Conservation (phyloP, 2,329 filamentous ascomycete species). For the Leptodontidium sp. region DNA sequence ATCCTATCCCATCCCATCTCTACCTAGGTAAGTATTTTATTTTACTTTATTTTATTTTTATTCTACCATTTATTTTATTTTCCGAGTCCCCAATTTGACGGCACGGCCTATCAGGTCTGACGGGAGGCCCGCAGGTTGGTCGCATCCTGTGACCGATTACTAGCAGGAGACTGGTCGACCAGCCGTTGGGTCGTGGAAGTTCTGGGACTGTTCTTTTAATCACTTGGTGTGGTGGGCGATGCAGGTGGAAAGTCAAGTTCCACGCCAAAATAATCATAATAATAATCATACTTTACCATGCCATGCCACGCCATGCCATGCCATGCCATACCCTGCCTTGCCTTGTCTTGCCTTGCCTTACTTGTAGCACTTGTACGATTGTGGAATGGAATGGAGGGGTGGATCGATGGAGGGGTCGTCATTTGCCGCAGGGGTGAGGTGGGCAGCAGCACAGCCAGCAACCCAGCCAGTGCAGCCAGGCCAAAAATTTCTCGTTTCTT, state of each 20-base stretch:
- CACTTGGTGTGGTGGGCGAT: conserved; percentile 10
- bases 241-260: conserved; percentile 1
- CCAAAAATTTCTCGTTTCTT: conserved; percentile 6
- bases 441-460: conserved; percentile 1
- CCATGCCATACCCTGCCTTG: too few relatives aligned
- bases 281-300: too few relatives aligned
- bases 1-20: too few relatives aligned
- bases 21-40: background rate
- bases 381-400: background rate
- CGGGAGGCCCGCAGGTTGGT: conserved; percentile 29
- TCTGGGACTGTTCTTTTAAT: background rate
- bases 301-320: too few relatives aligned
- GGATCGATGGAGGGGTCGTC: conserved; percentile 16
- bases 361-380: background rate
- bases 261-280: background rate
- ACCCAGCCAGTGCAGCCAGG: background rate
- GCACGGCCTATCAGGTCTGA: conserved; percentile 1
- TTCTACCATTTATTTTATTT: background rate
- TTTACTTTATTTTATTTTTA: background rate
- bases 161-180: conserved; percentile 3
- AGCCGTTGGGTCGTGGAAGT: background rate
- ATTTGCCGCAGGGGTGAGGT: conserved; percentile 18
- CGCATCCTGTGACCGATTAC: conserved; percentile 35
- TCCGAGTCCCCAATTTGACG: too few relatives aligned
- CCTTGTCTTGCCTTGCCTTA: too few relatives aligned